These are phyloP conservation scores for Chlorella sp. DNA, from an alignment of 139 green algal genomes.

Conservation along the genomic window DNA sequence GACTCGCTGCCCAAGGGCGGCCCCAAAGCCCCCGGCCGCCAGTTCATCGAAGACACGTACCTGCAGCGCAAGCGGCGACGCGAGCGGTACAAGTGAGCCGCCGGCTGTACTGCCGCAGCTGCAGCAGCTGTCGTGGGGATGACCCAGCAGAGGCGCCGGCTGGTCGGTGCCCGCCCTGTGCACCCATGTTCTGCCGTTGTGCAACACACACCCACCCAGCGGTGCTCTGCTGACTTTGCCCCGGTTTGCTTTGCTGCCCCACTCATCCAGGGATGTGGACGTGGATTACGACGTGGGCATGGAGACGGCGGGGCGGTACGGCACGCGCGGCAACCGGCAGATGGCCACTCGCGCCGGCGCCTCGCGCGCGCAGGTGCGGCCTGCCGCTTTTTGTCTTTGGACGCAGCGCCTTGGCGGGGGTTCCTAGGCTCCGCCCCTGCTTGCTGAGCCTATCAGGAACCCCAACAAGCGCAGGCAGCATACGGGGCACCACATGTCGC, in stretches of 20 bases:
- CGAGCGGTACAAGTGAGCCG: slow-evolving; percentile 36
- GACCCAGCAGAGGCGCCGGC: too few relatives aligned
- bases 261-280: slow-evolving; percentile 31
- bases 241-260: not conserved
- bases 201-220: not conserved
- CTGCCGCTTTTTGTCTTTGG: not conserved
- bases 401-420: too few relatives aligned
- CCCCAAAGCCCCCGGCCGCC: not conserved
- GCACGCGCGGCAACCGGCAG: slow-evolving; percentile 14
- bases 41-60: slow-evolving; percentile 40
- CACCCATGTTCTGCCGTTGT: not conserved
- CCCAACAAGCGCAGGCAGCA: too few relatives aligned
- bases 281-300: slow-evolving; percentile 40
- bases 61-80: slow-evolving; percentile 34
- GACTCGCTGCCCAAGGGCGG: slow-evolving; percentile 9
- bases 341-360: slow-evolving; percentile 13
- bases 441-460: not conserved
- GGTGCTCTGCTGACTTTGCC: not conserved
- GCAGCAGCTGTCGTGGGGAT: too few relatives aligned
- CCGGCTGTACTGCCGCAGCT: too few relatives aligned
- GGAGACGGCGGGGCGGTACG: slow-evolving; percentile 30
- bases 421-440: too few relatives aligned
- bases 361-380: slow-evolving; percentile 10
- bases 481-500: too few relatives aligned
- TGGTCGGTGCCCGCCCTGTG: too few relatives aligned